Evolutionary conservation across 352 stramenopile species (phyloP).

Genomic region (Globisporangium splendens): DNA sequence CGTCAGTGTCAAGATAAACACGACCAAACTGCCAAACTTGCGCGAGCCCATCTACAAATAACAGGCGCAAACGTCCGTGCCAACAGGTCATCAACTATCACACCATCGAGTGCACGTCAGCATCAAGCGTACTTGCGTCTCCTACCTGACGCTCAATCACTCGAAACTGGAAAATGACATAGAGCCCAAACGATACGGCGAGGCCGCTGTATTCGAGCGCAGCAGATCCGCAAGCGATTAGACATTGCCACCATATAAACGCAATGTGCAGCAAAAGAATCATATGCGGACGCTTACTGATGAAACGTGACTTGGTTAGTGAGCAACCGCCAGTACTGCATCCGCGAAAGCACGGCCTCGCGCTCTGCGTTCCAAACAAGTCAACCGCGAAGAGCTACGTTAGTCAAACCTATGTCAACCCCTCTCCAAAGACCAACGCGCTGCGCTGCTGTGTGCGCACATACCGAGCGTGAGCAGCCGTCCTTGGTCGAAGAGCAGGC

Average conservation of each 20-base stretch:
- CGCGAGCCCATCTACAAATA: conserved; percentile 66
- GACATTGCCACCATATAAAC: too few species aligned
- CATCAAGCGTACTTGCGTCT: background rate
- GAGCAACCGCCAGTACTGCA: conserved; percentile 69
- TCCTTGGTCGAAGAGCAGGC: conserved; percentile 57
- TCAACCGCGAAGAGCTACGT: background rate
- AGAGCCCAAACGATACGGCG: conserved; percentile 73
- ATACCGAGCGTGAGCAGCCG: conserved; percentile 44
- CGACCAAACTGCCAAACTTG: conserved; percentile 77
- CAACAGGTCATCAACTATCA: background rate
- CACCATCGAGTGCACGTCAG: background rate
- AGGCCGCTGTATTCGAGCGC: conserved; percentile 41
- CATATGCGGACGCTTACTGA: conserved; percentile 27
- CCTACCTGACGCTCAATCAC: conserved; percentile 66
- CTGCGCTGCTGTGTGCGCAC: background rate
- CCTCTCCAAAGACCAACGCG: background rate
- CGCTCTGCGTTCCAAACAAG: conserved; percentile 28
- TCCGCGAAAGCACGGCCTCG: conserved; percentile 47
- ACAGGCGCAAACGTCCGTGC: too few species aligned
- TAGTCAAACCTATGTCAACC: too few species aligned
- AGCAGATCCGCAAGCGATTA: too few species aligned
- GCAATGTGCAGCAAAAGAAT: too few species aligned
- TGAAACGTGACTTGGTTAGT: conserved; percentile 74
- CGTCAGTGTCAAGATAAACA: conserved; percentile 59
- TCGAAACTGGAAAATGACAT: conserved; percentile 84